phyloP scores from a whole-genome alignment of 2,329 filamentous ascomycete genomes.

The Apiospora rasikravindrae region DNA sequence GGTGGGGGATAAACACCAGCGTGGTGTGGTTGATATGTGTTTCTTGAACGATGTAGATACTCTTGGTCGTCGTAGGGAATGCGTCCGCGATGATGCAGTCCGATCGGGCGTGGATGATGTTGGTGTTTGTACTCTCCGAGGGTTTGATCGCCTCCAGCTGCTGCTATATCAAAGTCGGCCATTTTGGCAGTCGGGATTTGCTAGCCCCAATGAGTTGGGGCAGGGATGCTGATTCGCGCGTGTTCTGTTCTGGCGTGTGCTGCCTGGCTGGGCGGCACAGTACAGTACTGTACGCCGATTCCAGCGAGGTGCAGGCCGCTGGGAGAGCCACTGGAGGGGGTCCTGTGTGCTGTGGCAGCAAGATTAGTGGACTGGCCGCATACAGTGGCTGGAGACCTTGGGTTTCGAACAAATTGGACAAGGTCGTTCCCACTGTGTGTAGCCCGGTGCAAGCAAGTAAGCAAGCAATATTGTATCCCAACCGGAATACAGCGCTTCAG shows the following conservation, averaged over 20 bases:
- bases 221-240: slow-evolving; percentile 16
- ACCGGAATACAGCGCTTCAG: not conserved
- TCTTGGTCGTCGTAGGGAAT: not conserved
- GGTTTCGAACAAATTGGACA: not conserved
- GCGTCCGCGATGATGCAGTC: not conserved
- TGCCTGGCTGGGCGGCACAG: slow-evolving; percentile 3
- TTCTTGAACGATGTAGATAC: not conserved
- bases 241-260: slow-evolving; percentile 5
- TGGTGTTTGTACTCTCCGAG: not conserved
- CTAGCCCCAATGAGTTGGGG: slow-evolving; percentile 15
- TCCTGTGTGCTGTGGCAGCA: not conserved
- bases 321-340: slow-evolving; percentile 14
- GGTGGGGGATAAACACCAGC: slow-evolving; percentile 12
- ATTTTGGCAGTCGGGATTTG: slow-evolving; percentile 16
- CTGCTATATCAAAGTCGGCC: slow-evolving; percentile 12
- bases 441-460: not conserved
- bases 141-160: slow-evolving; percentile 14
- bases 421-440: not conserved
- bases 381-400: slow-evolving; percentile 3
- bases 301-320: not conserved
- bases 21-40: not conserved
- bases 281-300: not conserved
- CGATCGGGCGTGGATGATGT: not conserved
- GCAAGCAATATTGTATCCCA: not conserved
- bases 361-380: slow-evolving; percentile 5